A percentile compares a stretch with the other conserved stretches of the same genome.
These are phyloP conservation scores for Pneumocystis carinii DNA, from an alignment of 1,139 yeast species.

Conservation along the genomic window DNA sequence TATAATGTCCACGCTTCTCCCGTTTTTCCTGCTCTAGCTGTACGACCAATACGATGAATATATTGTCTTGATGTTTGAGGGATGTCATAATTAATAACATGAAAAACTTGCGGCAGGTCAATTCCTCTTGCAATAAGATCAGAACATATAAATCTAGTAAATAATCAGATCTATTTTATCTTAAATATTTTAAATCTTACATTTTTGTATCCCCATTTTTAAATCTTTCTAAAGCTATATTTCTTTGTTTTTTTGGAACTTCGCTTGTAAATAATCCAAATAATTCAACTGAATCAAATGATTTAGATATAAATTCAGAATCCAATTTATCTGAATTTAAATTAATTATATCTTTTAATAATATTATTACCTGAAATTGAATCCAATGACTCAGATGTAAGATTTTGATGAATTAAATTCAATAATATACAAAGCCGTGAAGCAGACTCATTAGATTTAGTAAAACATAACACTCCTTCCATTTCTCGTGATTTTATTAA, in stretches of 20 bases:
- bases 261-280: slow-evolving; percentile 25
- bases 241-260: slow-evolving; percentile 23
- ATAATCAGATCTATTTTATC: slow-evolving; percentile 11
- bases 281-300: slow-evolving; percentile 14
- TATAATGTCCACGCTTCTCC: slow-evolving; percentile 74
- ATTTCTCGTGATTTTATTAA: slow-evolving; percentile 27
- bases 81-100: slow-evolving; percentile 77
- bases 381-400: slow-evolving; percentile 15
- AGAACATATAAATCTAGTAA: slow-evolving; percentile 38
- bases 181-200: slow-evolving; percentile 29
- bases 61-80: slow-evolving; percentile 88
- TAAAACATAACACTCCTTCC: slow-evolving; percentile 37
- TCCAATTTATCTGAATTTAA: neutral
- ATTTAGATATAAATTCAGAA: neutral
- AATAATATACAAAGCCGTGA: slow-evolving; percentile 56
- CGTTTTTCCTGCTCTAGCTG: slow-evolving; percentile 74
- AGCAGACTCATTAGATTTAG: slow-evolving; percentile 77
- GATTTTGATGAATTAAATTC: slow-evolving; percentile 24
- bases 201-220: slow-evolving; percentile 36
- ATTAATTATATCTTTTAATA: neutral
- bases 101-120: slow-evolving; percentile 64
- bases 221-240: slow-evolving; percentile 38
- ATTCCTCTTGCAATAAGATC: slow-evolving; percentile 90
- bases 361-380: slow-evolving; percentile 14
- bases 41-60: slow-evolving; percentile 90